Conservation (phyloP, 371 early-diverging fungal species). For the Mucor indicus region DNA sequence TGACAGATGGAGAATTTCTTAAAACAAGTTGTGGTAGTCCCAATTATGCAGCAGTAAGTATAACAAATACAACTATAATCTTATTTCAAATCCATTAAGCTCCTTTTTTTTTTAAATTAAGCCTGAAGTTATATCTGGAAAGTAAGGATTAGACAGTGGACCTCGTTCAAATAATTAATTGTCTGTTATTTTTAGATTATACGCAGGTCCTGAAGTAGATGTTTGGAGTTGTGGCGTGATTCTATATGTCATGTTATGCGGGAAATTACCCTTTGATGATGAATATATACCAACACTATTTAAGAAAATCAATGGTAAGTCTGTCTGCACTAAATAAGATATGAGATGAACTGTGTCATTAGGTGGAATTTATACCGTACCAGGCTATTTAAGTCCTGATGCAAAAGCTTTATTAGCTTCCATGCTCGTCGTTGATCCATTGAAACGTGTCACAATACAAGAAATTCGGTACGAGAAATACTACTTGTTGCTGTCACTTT, state of each 20-base stretch:
- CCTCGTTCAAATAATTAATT: too few species aligned
- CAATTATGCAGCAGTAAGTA: conserved; percentile 77
- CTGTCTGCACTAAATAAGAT: too few species aligned
- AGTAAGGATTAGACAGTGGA: conserved; percentile 52
- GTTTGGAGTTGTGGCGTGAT: conserved; percentile 99
- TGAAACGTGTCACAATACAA: conserved; percentile 89
- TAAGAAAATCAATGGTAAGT: conserved; percentile 86
- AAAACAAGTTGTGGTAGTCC: conserved; percentile 94
- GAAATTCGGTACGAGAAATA: conserved; percentile 71
- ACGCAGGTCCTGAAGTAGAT: conserved; percentile 98
- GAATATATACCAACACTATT: conserved; percentile 95
- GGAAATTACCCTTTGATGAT: conserved; percentile 98
- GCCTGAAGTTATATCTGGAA: conserved; percentile 96
- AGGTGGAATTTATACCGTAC: conserved; percentile 90
- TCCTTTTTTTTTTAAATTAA: conserved; percentile 9
- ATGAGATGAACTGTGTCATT: too few species aligned
- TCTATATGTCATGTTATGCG: conserved; percentile 98
- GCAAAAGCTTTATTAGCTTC: conserved; percentile 78
- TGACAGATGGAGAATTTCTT: conserved; percentile 93
- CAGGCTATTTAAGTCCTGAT: conserved; percentile 80
- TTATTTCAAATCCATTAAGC: too few species aligned
- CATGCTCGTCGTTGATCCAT: conserved; percentile 96
- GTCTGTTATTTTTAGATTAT: conserved; percentile 47
- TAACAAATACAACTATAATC: too few species aligned
- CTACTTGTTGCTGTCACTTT: too few species aligned